A percentile compares a stretch with the other conserved stretches of the same genome.
phyloP scores from a whole-genome alignment of 768 basidiomycete species.

The Pulveroboletus sp. region DNA sequence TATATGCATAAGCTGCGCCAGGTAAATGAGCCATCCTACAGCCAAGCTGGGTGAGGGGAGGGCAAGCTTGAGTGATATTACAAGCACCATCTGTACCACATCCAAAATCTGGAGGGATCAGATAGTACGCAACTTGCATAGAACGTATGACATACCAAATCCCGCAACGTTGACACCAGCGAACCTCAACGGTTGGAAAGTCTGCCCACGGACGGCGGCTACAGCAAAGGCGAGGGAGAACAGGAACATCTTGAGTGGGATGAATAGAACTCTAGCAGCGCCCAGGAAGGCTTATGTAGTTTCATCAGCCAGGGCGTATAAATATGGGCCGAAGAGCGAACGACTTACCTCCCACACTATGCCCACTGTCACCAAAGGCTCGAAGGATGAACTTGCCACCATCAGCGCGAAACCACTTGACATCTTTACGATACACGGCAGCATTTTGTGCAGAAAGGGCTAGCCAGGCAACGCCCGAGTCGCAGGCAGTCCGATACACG shows the following conservation, averaged over 20 bases:
- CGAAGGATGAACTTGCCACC: background rate
- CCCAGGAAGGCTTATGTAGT: conserved; percentile 7
- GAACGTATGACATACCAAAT: conserved; percentile 31
- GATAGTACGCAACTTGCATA: background rate
- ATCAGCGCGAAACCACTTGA: background rate
- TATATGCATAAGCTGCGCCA: too few relatives aligned
- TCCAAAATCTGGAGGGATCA: conserved; percentile 40
- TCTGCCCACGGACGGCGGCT: conserved; percentile 16
- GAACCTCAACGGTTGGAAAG: conserved; percentile 28
- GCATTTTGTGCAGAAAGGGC: too few relatives aligned
- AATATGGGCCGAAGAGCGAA: conserved; percentile 4
- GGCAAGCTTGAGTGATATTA: conserved; percentile 36
- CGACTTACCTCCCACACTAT: conserved; percentile 5
- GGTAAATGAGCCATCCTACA: conserved; percentile 25
- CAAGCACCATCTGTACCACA: conserved; percentile 46
- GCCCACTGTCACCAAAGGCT: background rate
- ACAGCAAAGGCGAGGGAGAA: conserved; percentile 10
- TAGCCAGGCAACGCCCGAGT: too few relatives aligned
- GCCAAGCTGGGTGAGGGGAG: conserved; percentile 45
- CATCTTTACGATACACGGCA: too few relatives aligned
- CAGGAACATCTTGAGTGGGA: conserved; percentile 17
- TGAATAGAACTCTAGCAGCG: background rate
- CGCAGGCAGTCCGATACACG: background rate
- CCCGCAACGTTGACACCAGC: conserved; percentile 54
- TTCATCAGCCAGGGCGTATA: background rate